Evolutionary conservation across 2,329 filamentous ascomycete species (phyloP).

Genomic region (Boeremia lycopersici): DNA sequence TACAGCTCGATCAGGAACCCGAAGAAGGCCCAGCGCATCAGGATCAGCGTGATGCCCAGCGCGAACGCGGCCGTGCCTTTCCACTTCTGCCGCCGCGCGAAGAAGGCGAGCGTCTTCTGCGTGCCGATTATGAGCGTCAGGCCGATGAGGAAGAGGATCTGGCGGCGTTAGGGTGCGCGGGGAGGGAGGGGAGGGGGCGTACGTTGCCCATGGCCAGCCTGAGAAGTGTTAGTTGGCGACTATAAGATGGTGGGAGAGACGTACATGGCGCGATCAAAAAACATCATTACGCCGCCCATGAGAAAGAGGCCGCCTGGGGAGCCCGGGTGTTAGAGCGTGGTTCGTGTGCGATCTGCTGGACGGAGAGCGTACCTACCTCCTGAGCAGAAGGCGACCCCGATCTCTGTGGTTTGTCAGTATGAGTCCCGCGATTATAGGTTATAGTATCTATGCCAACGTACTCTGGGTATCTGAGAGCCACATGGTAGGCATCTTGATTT

Average conservation of each 20-base stretch:
- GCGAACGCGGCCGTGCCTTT: slow-evolving; percentile 91
- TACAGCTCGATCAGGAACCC: slow-evolving; percentile 92
- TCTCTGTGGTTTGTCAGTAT: slow-evolving; percentile 64
- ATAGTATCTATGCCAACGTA: slow-evolving; percentile 55
- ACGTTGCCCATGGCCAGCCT: slow-evolving; percentile 98
- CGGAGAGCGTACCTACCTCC: slow-evolving; percentile 72
- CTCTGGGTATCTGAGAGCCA: slow-evolving; percentile 97
- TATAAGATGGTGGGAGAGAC: slow-evolving; percentile 33
- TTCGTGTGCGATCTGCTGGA: background rate
- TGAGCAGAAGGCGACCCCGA: slow-evolving; percentile 96
- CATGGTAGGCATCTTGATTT: slow-evolving; percentile 74
- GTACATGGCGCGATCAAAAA: slow-evolving; percentile 96
- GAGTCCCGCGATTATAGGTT: background rate
- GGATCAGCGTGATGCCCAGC: slow-evolving; percentile 79
- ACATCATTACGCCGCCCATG: slow-evolving; percentile 90
- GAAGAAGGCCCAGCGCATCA: slow-evolving; percentile 87
- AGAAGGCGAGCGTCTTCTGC: slow-evolving; percentile 90
- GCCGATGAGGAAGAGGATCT: slow-evolving; percentile 98
- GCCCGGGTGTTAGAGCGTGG: slow-evolving; percentile 11
- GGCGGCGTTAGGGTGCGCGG: slow-evolving; percentile 13
- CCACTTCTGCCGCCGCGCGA: slow-evolving; percentile 89
- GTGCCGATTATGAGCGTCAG: slow-evolving; percentile 94
- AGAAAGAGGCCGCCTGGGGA: slow-evolving; percentile 87
- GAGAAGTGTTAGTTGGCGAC: slow-evolving; percentile 16
- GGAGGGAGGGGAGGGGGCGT: slow-evolving; percentile 34